A percentile compares a stretch with the other conserved stretches of the same genome.
These are phyloP conservation scores for Boletus eberwhitei DNA, from an alignment of 768 basidiomycete species.

Conservation along the genomic window DNA sequence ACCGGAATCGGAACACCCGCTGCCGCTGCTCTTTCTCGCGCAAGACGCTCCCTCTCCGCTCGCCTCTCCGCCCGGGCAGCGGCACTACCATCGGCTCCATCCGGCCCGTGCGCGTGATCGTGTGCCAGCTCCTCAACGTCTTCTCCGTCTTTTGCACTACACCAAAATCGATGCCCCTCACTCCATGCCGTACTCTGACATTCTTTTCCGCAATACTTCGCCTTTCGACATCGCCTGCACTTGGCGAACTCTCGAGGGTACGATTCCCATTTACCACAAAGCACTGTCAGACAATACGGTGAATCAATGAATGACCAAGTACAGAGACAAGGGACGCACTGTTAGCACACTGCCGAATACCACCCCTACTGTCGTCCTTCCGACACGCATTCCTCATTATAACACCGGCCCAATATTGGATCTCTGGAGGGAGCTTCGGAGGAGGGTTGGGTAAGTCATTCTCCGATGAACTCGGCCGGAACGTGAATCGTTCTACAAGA, in stretches of 20 bases:
- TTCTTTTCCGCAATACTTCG: slow-evolving; percentile 97
- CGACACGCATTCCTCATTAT: slow-evolving; percentile 99
- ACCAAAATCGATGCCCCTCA: slow-evolving; percentile 96
- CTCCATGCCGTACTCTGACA: slow-evolving; percentile 97
- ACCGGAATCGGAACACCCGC: slow-evolving; percentile 12
- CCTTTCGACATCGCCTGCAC: slow-evolving; percentile 92
- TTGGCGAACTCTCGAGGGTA: slow-evolving; percentile 96
- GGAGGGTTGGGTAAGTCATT: slow-evolving; percentile 65
- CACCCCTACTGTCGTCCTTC: slow-evolving; percentile 91
- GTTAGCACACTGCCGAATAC: slow-evolving; percentile 96
- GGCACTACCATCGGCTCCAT: slow-evolving; percentile 12
- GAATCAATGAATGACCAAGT: background rate
- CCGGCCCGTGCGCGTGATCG: slow-evolving; percentile 20
- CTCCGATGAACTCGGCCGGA: slow-evolving; percentile 83
- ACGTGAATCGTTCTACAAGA: slow-evolving; percentile 94
- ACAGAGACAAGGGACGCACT: slow-evolving; percentile 48
- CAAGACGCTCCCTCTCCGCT: slow-evolving; percentile 35
- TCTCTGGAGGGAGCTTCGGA: slow-evolving; percentile 77
- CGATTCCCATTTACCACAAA: slow-evolving; percentile 92
- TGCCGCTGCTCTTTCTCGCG: slow-evolving; percentile 24
- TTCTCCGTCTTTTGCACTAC: slow-evolving; percentile 60
- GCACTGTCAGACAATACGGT: slow-evolving; percentile 49
- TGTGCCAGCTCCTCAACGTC: slow-evolving; percentile 36
- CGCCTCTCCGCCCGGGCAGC: slow-evolving; percentile 33
- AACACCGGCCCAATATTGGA: slow-evolving; percentile 99